These are phyloP conservation scores for Lichtheimia hyalospora DNA, from an alignment of 371 early-diverging fungal species.

Conservation along the genomic window DNA sequence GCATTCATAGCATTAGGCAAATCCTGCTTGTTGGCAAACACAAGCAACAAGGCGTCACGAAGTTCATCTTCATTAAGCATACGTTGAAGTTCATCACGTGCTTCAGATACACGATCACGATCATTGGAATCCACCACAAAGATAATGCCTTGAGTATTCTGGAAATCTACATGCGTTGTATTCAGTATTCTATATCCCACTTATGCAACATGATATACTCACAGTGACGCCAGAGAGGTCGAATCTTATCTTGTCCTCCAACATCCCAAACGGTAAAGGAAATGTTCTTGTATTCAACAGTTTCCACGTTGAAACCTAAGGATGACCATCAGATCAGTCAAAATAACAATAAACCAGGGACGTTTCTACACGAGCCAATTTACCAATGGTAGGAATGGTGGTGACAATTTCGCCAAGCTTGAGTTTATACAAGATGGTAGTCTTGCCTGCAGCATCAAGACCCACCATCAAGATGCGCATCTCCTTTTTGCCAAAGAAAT, in stretches of 20 bases:
- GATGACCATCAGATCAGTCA: neutral
- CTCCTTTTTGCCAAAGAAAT: conserved; percentile 81
- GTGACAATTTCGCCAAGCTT: conserved; percentile 94
- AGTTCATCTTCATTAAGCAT: conserved; percentile 95
- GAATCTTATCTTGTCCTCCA: conserved; percentile 75
- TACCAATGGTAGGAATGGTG: conserved; percentile 89
- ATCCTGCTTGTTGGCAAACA: conserved; percentile 98
- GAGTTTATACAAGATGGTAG: conserved; percentile 90
- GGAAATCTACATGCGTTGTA: conserved; percentile 73
- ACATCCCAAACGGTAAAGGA: conserved; percentile 97
- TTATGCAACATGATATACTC: conserved; percentile 15
- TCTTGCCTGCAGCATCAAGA: conserved; percentile 98
- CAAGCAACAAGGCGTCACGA: conserved; percentile 84
- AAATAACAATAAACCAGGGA: neutral
- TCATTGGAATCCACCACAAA: conserved; percentile 96
- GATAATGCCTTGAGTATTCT: conserved; percentile 96
- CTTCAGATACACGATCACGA: conserved; percentile 85
- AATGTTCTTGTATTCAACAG: conserved; percentile 96
- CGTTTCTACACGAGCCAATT: conserved; percentile 3
- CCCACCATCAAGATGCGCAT: conserved; percentile 98
- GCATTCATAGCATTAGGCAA: conserved; percentile 92
- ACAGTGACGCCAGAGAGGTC: conserved; percentile 57
- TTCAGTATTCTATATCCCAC: neutral
- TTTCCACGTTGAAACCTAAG: conserved; percentile 90
- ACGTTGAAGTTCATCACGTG: conserved; percentile 85